Base-by-base conservation (phyloP, 2,329 filamentous ascomycete genomes). In the Mariannaea sp. region DNA sequence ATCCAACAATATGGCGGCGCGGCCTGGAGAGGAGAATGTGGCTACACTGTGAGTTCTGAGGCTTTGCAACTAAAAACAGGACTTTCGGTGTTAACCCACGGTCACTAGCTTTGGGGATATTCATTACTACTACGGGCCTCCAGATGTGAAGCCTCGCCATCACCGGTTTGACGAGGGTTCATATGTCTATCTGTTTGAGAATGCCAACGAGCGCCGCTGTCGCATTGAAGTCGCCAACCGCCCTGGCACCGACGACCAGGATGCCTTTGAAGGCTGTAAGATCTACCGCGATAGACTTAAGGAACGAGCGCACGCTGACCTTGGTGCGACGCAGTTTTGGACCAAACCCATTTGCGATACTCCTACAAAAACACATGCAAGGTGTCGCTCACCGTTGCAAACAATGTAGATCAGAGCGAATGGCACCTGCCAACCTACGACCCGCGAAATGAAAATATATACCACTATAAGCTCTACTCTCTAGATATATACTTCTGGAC, bases 401-500 rank as follows among this genome's bases (percentile, higher is more conserved):
- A 78, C 51, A 66, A 75, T 49, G 71, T 78, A 44, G 70, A 81
- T 58, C 74, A 75, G 40, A 80, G 80, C 57, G 78, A 91, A 69
- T 92, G 89, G 89, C 87, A 90, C 70, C 78, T 92, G 6, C 88
- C 88, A 2, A 85, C 84, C 1, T 88, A 81, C 68, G 88, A 92
- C 69, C 83, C 84, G 2, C 79, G 79, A 44, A 90, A 90, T 70
- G 84, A 92, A 70, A 85, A 82, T 68, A 90, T 88, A 70, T 92
- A 91, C 70, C 83, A 91, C 77, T 91, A 91, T 74, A 85, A 84
- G 68, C 80, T 93, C 7, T 85, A 90, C 68, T 87, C 86, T 0
- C 69, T 92, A 52, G 89, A 92, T 66, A 75, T 92, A 12, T 93
- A 93, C 74, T 88, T 92, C 66, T 92, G 88, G 87, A 90, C 85